Base-by-base conservation (phyloP, 805 yeast species). In the Sugiyamaella americana region DNA sequence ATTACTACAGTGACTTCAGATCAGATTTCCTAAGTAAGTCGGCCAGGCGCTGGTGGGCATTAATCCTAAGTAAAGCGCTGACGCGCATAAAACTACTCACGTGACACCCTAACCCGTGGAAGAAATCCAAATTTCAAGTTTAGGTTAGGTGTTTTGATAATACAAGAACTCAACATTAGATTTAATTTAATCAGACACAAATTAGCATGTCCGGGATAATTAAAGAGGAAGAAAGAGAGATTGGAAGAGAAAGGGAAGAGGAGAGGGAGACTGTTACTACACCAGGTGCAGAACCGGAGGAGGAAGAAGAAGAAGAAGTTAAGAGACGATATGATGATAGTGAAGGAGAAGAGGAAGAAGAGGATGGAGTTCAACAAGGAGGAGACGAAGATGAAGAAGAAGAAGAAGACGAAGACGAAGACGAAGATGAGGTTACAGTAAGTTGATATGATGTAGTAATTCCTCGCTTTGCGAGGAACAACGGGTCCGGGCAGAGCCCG, bases 361-460 rank as follows among this genome's bases (percentile, higher is more conserved):
- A 55, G 69, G 84, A 24, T 77, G 59, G 61, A 69, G 43, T 75
- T 74, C 49, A 44, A 8, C 50, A 51, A 4, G 55, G 44, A 32
- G 51, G 40, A 20, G 58, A 96, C 87, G 89, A 86, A 50, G 96
- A 87, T 51, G 96, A 87, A 55, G 97, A 91, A 44, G 97, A 88
- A 52, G 91, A 82, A 24, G 81, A 82, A 23, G 89, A 87, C 50
- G 98, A 88, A 49, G 97, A 87, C 35, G 97, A 88, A 58, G 74
- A 41, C 54, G 97, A 89, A 45, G 97, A 88, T 52, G 91, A 84
- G 6, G 19, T 18, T n/a, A 53, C 63, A 84, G 93, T 88, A 46
- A 96, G 89, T 72, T 96, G 37, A 13, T 8, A 26, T 26, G 32
- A 13, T 8, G 32, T 8, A 8, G 32, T 26, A 13, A 8, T 13